These are phyloP conservation scores for Colletotrichum chrysophilum DNA, from an alignment of 2,329 filamentous ascomycete species.

Conservation along the genomic window DNA sequence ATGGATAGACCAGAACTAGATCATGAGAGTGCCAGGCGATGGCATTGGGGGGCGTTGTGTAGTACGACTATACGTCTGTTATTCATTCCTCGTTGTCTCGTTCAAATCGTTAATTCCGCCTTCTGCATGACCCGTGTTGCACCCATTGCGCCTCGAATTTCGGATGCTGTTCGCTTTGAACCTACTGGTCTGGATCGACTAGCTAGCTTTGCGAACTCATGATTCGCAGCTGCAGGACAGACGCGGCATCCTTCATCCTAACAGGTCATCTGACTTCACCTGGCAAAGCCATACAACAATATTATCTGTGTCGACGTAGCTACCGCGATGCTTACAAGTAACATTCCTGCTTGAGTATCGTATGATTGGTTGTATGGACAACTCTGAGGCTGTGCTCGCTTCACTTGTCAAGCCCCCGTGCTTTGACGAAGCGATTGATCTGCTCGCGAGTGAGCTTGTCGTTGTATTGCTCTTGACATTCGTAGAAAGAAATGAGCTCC, in stretches of 20 bases:
- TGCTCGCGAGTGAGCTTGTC: constrained; percentile 64
- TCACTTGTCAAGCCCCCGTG: constrained; percentile 59
- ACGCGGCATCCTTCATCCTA: neutral
- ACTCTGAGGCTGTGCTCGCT: neutral
- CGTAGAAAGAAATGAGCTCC: constrained; percentile 89
- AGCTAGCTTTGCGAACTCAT: neutral
- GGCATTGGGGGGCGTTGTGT: neutral
- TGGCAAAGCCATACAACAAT: neutral
- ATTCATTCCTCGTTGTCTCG: neutral
- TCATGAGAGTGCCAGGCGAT: neutral
- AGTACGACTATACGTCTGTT: neutral
- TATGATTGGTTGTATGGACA: neutral
- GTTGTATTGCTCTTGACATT: constrained; percentile 67
- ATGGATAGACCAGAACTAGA: neutral
- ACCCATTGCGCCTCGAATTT: neutral
- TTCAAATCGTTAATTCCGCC: neutral
- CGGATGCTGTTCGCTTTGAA: neutral
- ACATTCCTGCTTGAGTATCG: neutral
- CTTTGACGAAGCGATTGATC: constrained; percentile 65
- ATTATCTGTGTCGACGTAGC: neutral
- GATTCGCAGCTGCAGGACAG: neutral
- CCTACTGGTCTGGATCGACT: neutral
- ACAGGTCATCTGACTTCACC: neutral
- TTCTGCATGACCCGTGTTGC: neutral
- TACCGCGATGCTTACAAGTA: neutral